phyloP scores from a whole-genome alignment of 495 filamentous ascomycete species.

The Neurospora sp. region DNA sequence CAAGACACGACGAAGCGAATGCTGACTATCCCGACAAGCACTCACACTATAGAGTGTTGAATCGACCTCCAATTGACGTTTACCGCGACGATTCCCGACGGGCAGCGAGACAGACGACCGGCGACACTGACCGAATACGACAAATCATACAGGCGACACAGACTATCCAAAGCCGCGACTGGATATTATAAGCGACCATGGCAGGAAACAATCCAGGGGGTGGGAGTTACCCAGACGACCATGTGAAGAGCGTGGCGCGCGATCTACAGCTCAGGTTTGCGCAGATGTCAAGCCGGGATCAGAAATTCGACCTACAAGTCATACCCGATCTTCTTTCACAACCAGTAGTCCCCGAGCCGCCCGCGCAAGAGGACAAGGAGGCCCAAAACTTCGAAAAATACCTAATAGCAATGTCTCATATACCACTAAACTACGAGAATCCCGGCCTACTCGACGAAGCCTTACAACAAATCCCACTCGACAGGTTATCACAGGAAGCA shows the following conservation, averaged over 20 bases:
- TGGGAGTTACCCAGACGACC: not conserved
- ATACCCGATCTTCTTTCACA: not conserved
- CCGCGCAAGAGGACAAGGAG: constrained; percentile 51
- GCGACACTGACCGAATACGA: not conserved
- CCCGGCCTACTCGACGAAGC: constrained; percentile 93
- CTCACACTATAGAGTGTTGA: not conserved
- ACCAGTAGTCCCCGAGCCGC: constrained; percentile 30
- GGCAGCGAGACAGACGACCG: not conserved
- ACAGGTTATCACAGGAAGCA: constrained; percentile 84
- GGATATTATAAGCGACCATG: not conserved
- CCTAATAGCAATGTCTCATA: constrained; percentile 68
- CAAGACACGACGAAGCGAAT: not conserved
- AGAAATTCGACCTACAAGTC: not conserved
- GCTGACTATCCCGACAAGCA: not conserved
- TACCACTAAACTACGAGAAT: constrained; percentile 91
- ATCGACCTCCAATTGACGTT: not conserved
- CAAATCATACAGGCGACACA: not conserved
- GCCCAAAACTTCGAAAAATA: constrained; percentile 79
- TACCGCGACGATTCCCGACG: not conserved
- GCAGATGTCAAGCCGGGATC: not conserved
- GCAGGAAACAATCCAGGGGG: not conserved
- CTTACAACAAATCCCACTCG: constrained; percentile 73
- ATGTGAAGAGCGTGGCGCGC: not conserved
- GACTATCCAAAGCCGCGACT: not conserved
- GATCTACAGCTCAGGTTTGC: not conserved